Percentiles rank a stretch among this genome's conserved stretches.
Evolutionary conservation across 768 basidiomycete genomes (phyloP).

Genomic region (Vishniacozyma victoriae): DNA sequence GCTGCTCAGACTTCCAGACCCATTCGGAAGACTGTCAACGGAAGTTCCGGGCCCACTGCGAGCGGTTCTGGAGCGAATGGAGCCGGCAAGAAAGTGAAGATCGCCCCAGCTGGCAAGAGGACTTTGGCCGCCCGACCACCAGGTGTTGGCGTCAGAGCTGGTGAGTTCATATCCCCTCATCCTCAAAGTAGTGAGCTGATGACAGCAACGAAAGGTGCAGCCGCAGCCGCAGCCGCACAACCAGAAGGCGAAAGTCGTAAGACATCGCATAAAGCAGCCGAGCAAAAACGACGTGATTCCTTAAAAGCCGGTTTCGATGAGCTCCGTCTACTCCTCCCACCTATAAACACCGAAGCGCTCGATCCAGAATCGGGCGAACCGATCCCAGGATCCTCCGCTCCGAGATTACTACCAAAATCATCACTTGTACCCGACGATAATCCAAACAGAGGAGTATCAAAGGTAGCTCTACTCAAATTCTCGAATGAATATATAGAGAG

Average conservation of each 20-base stretch:
- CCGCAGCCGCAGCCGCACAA: conserved; percentile 45
- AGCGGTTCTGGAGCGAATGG: neutral
- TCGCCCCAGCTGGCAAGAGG: conserved; percentile 19
- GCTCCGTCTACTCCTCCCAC: conserved; percentile 64
- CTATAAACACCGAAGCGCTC: conserved; percentile 63
- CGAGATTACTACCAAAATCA: conserved; percentile 73
- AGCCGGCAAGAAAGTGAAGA: conserved; percentile 5
- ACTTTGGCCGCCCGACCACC: conserved; percentile 27
- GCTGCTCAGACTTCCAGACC: conserved; percentile 9
- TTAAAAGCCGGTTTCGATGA: conserved; percentile 77
- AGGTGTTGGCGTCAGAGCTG: conserved; percentile 22
- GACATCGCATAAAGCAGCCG: conserved; percentile 75
- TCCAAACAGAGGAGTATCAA: conserved; percentile 92
- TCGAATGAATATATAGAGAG: conserved; percentile 80
- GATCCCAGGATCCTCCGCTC: conserved; percentile 81
- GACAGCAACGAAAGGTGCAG: conserved; percentile 18
- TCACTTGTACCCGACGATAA: conserved; percentile 65
- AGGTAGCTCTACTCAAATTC: conserved; percentile 82
- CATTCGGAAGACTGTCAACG: neutral
- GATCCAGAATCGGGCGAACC: conserved; percentile 69
- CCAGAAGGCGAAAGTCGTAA: conserved; percentile 42
- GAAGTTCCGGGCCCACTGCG: neutral
- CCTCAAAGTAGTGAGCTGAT: neutral
- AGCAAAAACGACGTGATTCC: conserved; percentile 94
- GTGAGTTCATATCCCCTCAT: conserved; percentile 15